A percentile compares a stretch with the other conserved stretches of the same genome.
Conservation (phyloP, 208 protist genomes). For the Trypanosoma conorhini region DNA sequence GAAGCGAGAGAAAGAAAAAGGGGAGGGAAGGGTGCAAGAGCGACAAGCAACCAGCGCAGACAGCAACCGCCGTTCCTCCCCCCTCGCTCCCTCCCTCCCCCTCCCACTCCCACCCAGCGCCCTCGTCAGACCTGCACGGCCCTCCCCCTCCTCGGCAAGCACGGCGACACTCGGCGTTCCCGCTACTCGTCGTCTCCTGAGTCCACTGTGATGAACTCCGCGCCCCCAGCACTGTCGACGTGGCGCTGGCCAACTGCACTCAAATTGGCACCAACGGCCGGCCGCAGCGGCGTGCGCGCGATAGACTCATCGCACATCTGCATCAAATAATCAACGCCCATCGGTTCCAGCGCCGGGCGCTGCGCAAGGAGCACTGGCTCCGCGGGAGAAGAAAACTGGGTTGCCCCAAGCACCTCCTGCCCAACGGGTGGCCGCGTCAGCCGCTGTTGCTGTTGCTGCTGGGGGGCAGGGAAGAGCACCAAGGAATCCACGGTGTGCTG, state of each 20-base stretch:
- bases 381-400: neutral
- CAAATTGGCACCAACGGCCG: neutral
- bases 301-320: constrained; percentile 62
- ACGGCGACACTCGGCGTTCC: neutral
- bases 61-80: neutral
- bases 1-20: constrained; percentile 21
- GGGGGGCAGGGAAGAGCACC: constrained; percentile 42
- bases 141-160: neutral
- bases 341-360: constrained; percentile 17
- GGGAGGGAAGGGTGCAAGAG: constrained; percentile 10
- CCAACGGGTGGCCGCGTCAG: neutral
- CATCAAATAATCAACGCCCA: constrained; percentile 65
- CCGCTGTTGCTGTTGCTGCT: constrained; percentile 5
- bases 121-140: neutral
- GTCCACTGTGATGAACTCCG: constrained; percentile 27
- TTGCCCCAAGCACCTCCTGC: constrained; percentile 17
- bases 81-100: neutral
- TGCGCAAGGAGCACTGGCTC: neutral
- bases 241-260: neutral
- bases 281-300: constrained; percentile 44
- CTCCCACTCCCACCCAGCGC: neutral
- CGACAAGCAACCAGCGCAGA: constrained; percentile 28
- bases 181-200: constrained; percentile 12
- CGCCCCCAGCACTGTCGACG: neutral
- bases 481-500: constrained; percentile 30